Evolutionary conservation across 768 basidiomycete genomes (phyloP).

Genomic region (Cystobasidium onofrii): DNA sequence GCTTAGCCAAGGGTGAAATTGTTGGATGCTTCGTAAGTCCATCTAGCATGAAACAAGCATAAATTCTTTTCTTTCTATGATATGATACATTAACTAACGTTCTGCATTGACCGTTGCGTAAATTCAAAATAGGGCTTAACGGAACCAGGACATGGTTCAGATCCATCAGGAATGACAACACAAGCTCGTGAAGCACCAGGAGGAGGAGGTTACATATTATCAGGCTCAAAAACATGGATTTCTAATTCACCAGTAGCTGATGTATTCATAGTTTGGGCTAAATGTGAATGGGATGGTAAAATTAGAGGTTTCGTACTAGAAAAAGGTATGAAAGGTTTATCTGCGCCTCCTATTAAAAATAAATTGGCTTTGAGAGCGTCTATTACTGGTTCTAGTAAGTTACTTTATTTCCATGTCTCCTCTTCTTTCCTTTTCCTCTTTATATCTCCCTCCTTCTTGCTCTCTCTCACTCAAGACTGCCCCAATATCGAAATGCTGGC

Average conservation of each 20-base stretch:
- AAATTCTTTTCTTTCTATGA: too few species aligned
- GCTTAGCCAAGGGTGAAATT: conserved; percentile 72
- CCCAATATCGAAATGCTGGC: neutral
- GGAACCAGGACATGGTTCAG: conserved; percentile 89
- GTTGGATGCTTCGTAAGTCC: conserved; percentile 77
- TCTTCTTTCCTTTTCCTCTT: neutral
- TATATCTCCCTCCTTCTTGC: too few species aligned
- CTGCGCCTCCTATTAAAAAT: conserved; percentile 80
- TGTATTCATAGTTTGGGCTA: conserved; percentile 86
- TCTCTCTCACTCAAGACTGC: too few species aligned
- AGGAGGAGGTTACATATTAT: conserved; percentile 70
- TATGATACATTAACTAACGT: too few species aligned
- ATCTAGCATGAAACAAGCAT: too few species aligned
- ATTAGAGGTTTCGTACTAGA: conserved; percentile 83
- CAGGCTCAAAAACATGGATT: conserved; percentile 97
- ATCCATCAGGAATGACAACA: conserved; percentile 96
- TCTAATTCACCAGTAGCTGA: conserved; percentile 59
- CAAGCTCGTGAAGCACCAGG: conserved; percentile 67
- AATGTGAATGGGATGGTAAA: conserved; percentile 85
- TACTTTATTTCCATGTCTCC: neutral
- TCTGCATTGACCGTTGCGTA: neutral
- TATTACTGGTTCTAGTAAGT: conserved; percentile 44
- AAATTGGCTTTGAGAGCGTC: conserved; percentile 76
- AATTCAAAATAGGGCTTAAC: conserved; percentile 63
- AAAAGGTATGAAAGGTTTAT: conserved; percentile 74